phyloP scores from a whole-genome alignment of 768 basidiomycete species.

The Serendipita sp. region DNA sequence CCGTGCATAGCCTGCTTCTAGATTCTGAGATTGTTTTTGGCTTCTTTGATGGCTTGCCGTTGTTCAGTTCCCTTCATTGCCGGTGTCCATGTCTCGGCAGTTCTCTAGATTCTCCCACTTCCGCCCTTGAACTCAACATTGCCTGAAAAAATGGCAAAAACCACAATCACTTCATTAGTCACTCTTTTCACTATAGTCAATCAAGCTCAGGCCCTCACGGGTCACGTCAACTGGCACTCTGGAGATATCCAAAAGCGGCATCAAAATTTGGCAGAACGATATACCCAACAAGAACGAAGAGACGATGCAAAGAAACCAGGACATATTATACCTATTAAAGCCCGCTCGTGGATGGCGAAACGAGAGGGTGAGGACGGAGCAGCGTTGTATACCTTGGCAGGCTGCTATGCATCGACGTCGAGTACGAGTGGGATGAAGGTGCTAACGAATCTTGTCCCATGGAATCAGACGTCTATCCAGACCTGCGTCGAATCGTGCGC shows the following conservation, averaged over 20 bases:
- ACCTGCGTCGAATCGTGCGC: background rate
- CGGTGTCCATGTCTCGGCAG: too few species aligned
- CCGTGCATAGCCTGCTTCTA: too few species aligned
- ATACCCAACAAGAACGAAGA: background rate
- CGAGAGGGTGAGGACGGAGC: background rate
- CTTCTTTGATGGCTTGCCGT: too few species aligned
- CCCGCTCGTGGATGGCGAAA: background rate
- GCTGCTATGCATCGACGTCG: background rate
- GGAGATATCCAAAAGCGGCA: background rate
- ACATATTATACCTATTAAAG: background rate
- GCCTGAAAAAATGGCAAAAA: background rate
- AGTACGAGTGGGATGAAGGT: background rate
- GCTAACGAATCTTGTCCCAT: background rate
- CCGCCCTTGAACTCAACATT: too few species aligned
- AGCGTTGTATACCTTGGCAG: background rate
- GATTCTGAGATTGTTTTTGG: too few species aligned
- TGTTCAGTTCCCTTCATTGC: too few species aligned
- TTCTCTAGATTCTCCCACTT: too few species aligned
- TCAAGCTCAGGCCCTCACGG: background rate
- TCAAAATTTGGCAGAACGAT: background rate
- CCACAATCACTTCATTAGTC: background rate
- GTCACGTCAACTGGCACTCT: background rate
- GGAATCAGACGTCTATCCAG: background rate
- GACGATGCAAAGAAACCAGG: background rate
- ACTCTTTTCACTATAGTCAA: background rate